Base-by-base conservation (phyloP, 2,329 filamentous ascomycete genomes). In the Monosporascus sp. region DNA sequence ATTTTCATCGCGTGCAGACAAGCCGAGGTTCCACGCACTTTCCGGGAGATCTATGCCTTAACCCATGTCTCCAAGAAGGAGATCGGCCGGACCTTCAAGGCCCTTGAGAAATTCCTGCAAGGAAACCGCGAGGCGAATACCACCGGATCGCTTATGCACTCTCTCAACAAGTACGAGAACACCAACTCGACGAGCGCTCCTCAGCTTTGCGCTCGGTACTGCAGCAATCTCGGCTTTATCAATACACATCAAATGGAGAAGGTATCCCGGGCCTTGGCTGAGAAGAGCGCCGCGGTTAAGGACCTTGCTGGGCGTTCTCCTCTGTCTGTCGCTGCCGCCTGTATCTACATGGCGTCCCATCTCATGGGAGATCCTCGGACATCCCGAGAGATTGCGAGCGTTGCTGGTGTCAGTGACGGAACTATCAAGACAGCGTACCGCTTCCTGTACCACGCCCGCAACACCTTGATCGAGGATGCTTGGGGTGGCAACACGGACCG, bases 1-100 rank as follows among this genome's bases (percentile, higher is more conserved):
- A 94, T 99, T 71, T 97, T 99, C 77, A 93, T 99, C 63, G 91
- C 94, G 41, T 97, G 93, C 70, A 90, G 94, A 45, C 90, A 97
- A 71, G 88, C 90, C 66, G 83, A 85, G 56, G 87, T 92, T 31
- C 87, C 89, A 5, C 88, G 94, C 60, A 96, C 91, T 3, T 99
- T 99, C 75, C 85, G 89, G 48, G 95, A 99, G 70, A 94, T 99
- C 64, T 95, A 89, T 74, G 87, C 90, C 56, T 79, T 97, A 69
- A 99, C 94, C 8, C 90, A 89, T 61, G 93, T 99, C 27, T 87
- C 88, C 55, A 97, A 97, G 77, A 97, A 97, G 75, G 95, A 99
- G 68, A 96, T 99, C 58, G 94, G 94, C 22, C 81, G 92, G 53
- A 93, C 93, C 24, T 99, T 97, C 81, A 99, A 99, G 76, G 79